Conservation (phyloP, 1,139 yeast species). For the Hansenula lynferdii region DNA sequence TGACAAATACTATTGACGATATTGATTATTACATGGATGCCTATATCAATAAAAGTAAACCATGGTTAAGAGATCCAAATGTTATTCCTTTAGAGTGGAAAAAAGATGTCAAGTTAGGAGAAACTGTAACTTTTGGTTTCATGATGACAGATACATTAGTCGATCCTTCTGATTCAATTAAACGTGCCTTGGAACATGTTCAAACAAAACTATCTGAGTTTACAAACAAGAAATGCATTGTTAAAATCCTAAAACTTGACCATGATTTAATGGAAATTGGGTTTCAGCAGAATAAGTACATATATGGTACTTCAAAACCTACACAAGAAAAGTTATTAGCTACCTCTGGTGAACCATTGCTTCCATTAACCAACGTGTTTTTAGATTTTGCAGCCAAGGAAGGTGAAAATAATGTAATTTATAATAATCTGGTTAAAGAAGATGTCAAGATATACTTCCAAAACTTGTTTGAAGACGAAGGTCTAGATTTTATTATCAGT, state of each 20-base stretch:
- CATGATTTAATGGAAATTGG: conserved; percentile 49
- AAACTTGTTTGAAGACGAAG: conserved; percentile 42
- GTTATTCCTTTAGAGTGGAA: conserved; percentile 56
- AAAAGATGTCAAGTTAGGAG: conserved; percentile 38
- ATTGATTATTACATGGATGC: conserved; percentile 59
- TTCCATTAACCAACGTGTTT: conserved; percentile 56
- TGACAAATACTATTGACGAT: conserved; percentile 59
- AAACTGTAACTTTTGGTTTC: conserved; percentile 31
- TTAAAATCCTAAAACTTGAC: conserved; percentile 40
- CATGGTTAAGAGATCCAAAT: conserved; percentile 54
- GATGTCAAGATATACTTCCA: conserved; percentile 38
- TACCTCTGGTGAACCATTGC: conserved; percentile 62
- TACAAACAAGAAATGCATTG: conserved; percentile 34
- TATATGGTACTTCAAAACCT: conserved; percentile 49
- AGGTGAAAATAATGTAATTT: conserved; percentile 29
- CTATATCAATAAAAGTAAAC: conserved; percentile 57
- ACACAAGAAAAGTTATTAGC: conserved; percentile 49
- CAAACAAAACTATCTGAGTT: conserved; percentile 33
- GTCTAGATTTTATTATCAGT: conserved; percentile 61
- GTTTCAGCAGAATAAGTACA: conserved; percentile 41
- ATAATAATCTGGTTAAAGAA: conserved; percentile 39
- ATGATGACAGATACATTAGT: conserved; percentile 41
- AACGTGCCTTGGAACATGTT: conserved; percentile 38
- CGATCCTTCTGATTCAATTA: conserved; percentile 52
- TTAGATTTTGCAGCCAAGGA: conserved; percentile 60